Base-by-base conservation (phyloP, 208 protist species). In the Crithidia bombi region DNA sequence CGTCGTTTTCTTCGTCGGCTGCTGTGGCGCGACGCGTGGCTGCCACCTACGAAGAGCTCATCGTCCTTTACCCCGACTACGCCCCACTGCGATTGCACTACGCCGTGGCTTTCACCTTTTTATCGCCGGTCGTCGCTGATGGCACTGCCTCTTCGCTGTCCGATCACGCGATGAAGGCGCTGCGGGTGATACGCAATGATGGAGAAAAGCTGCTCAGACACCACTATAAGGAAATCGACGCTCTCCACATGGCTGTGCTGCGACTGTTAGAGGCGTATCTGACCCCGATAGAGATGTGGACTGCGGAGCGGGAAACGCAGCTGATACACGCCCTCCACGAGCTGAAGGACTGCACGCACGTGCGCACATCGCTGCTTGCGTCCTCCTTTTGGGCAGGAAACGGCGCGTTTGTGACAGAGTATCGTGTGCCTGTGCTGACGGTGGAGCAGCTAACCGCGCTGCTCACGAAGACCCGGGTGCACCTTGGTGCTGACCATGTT, bases 21-120 rank as follows among this genome's bases (percentile, higher is more conserved):
- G 65, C 73, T 1, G 70, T 75, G 14, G 57, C 52, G 10, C 55
- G 69, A 5, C 89, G 91, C 21, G 54, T 66, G 7, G 83, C 91
- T 0, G 88, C 85, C 0, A 65, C 84, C 36, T 79, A 86, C 19
- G 91, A 96, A 75, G 91, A 96, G 75, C 82, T 94, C n/a, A 93
- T 96, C 43, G 91, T 78, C 6, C 74, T 96, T 0, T 43, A 89
- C 46, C 79, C 82, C 0, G 28, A 66, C 41, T 91, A 83, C 63
- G 83, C 75, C 1, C 86, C 91, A 5, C 73, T 94, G 19, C 80
- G 91, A 5, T 69, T 90, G 21, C 91, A 96, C 76, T 93, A 96
- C 68, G 71, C 74, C 21, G 69, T 75, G 15, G 52, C 52, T 9
- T 73, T 63, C 35, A 30, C 46, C 17, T 78, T 79, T 43, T 30